Conservation (phyloP, 768 basidiomycete genomes). For the Tylopilus rubrobrunneus region DNA sequence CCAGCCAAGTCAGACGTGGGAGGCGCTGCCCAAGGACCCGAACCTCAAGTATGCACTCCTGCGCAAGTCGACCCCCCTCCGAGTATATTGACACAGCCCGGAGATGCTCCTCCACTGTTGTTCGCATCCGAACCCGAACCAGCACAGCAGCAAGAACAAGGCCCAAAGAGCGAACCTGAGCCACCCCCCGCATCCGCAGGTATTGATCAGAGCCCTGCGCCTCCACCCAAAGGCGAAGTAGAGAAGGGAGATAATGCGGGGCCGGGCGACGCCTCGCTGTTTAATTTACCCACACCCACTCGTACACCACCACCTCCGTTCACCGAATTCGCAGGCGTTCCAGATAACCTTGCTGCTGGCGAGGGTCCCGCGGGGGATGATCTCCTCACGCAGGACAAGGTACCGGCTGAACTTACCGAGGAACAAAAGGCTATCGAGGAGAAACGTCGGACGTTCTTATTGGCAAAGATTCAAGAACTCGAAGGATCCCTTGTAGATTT, state of each 20-base stretch:
- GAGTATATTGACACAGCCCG: conserved; percentile 10
- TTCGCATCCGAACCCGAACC: not conserved
- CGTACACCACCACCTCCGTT: conserved; percentile 28
- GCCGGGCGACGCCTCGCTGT: not conserved
- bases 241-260: not conserved
- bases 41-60: conserved; percentile 15
- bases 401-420: conserved; percentile 14
- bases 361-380: conserved; percentile 8
- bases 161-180: not conserved
- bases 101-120: conserved; percentile 8
- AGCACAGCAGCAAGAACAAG: not conserved
- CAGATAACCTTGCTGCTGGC: conserved; percentile 1
- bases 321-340: conserved; percentile 15
- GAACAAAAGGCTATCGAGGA: conserved; percentile 21
- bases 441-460: conserved; percentile 21
- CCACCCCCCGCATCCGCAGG: conserved; percentile 1
- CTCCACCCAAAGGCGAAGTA: not conserved
- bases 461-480: conserved; percentile 13
- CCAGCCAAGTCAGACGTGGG: conserved; percentile 7
- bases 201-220: conserved; percentile 7
- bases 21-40: conserved; percentile 3
- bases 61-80: conserved; percentile 23
- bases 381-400: conserved; percentile 16
- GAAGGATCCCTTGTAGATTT: conserved; percentile 6
- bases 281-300: conserved; percentile 8